Evolutionary conservation across 495 filamentous ascomycete genomes (phyloP).

Genomic region (Penicillium lividum): DNA sequence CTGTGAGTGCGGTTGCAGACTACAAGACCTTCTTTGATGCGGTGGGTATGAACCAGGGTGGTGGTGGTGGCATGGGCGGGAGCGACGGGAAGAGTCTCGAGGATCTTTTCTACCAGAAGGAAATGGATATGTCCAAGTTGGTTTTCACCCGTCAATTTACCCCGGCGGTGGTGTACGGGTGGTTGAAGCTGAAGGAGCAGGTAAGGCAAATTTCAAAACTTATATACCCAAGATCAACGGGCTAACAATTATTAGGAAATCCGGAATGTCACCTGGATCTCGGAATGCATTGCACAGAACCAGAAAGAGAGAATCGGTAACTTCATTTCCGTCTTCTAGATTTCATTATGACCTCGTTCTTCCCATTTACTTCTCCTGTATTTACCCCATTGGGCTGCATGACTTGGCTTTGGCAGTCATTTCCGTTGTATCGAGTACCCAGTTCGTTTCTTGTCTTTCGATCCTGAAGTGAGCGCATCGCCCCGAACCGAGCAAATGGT

Average conservation of each 20-base stretch:
- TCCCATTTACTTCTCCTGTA: conserved; percentile 17
- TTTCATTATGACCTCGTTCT: conserved; percentile 17
- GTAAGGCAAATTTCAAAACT: conserved; percentile 50
- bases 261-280: conserved; percentile 98
- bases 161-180: conserved; percentile 91
- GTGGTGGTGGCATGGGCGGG: conserved; percentile 67
- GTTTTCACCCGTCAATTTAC: conserved; percentile 98
- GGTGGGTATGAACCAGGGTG: conserved; percentile 77
- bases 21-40: conserved; percentile 96
- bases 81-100: conserved; percentile 88
- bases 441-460: conserved; percentile 24
- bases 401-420: conserved; percentile 19
- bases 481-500: conserved; percentile 15
- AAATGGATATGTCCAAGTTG: conserved; percentile 95
- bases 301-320: conserved; percentile 99
- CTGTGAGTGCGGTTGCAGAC: conserved; percentile 86
- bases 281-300: conserved; percentile 99
- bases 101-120: conserved; percentile 98
- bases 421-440: conserved; percentile 33
- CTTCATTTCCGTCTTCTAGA: conserved; percentile 94
- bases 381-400: conserved; percentile 21
- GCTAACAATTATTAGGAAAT: conserved; percentile 73
- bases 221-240: conserved; percentile 13
- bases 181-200: conserved; percentile 97
- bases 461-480: conserved; percentile 38